A percentile compares a stretch with the other conserved stretches of the same genome.
phyloP scores from a whole-genome alignment of 257 asterid species.

The Jaltomata sinuosa region DNA sequence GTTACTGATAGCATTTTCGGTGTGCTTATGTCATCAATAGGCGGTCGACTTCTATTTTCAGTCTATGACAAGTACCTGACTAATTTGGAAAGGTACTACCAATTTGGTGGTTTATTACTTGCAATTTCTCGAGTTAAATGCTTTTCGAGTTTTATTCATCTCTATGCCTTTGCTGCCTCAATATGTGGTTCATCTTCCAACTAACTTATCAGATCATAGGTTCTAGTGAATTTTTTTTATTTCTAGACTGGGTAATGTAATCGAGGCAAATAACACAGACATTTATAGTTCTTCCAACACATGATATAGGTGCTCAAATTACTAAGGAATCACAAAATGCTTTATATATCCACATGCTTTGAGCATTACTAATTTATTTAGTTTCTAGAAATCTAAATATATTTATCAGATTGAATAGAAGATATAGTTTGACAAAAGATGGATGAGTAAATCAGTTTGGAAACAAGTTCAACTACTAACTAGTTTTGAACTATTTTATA shows the following conservation, averaged over 20 bases:
- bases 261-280: background rate
- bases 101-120: background rate
- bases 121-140: background rate
- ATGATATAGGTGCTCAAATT: no score
- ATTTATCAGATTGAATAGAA: no score
- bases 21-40: slow-evolving; percentile 62
- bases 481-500: no score
- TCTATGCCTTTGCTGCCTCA: background rate
- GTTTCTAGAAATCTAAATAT: no score
- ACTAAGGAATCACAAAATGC: no score
- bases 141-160: background rate
- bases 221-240: background rate
- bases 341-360: no score
- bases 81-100: slow-evolving; percentile 72
- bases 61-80: slow-evolving; percentile 77
- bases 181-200: background rate
- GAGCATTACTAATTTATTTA: no score
- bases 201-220: background rate
- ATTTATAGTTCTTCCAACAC: no score
- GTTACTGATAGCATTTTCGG: slow-evolving; percentile 65
- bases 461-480: no score
- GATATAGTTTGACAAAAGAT: no score
- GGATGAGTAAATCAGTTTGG: no score
- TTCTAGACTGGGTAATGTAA: background rate
- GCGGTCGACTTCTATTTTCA: slow-evolving; percentile 61